phyloP scores from a whole-genome alignment of 257 asterid species.

The Solanum rostratum region DNA sequence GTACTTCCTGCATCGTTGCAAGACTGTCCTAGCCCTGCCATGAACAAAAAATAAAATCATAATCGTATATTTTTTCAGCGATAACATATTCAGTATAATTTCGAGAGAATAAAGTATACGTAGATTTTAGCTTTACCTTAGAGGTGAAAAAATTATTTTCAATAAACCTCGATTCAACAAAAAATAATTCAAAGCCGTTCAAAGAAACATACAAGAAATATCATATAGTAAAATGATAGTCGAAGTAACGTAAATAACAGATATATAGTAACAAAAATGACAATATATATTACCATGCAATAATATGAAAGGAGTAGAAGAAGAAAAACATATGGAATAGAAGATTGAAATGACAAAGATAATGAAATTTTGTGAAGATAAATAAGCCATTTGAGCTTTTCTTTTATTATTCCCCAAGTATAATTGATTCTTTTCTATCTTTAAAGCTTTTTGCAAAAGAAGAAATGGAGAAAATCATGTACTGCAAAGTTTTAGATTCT shows the following conservation, averaged over 20 bases:
- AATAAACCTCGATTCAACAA: rapidly evolving
- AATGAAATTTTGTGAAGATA: neutral
- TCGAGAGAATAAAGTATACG: rapidly evolving
- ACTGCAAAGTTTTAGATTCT: neutral
- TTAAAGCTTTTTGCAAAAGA: neutral
- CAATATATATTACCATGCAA: constrained; percentile 9
- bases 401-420: neutral
- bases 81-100: neutral
- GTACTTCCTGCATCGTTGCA: neutral
- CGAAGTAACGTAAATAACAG: neutral
- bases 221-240: neutral
- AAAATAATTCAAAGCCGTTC: neutral
- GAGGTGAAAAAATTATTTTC: rapidly evolving
- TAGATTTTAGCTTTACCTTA: rapidly evolving
- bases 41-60: neutral
- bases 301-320: constrained; percentile 17
- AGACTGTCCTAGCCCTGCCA: constrained; percentile 8
- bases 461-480: neutral
- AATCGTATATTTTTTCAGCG: neutral
- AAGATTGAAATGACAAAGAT: neutral
- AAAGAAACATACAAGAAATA: neutral
- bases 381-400: neutral
- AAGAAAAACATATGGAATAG: neutral
- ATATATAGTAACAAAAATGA: neutral
- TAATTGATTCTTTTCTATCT: neutral